A percentile compares a stretch with the other conserved stretches of the same genome.
These are phyloP conservation scores for Mucor mucedo DNA, from an alignment of 371 early-diverging fungal species.

Conservation along the genomic window DNA sequence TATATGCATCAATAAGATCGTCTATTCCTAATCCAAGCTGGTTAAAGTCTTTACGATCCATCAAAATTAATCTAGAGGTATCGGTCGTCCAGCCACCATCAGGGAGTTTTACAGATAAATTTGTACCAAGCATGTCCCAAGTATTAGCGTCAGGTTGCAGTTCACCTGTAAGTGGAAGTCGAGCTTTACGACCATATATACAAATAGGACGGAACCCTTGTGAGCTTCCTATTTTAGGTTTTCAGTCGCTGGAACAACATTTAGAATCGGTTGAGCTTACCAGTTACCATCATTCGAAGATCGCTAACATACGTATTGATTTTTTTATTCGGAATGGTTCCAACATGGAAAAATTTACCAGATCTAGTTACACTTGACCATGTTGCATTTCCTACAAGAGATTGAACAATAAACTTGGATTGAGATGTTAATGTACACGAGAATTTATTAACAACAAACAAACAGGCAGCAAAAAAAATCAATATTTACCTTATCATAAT, in stretches of 20 bases:
- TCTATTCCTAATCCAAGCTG: slow-evolving; percentile 89
- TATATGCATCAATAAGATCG: slow-evolving; percentile 92
- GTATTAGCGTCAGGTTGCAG: slow-evolving; percentile 62
- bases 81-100: slow-evolving; percentile 89
- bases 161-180: slow-evolving; percentile 74
- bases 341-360: slow-evolving; percentile 90
- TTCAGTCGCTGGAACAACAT: not conserved
- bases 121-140: slow-evolving; percentile 96
- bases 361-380: slow-evolving; percentile 85
- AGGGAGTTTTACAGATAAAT: slow-evolving; percentile 79
- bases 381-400: slow-evolving; percentile 90
- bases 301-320: slow-evolving; percentile 88
- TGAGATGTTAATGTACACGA: not conserved
- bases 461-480: no score
- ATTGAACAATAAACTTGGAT: slow-evolving; percentile 85
- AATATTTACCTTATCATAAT: slow-evolving; percentile 78
- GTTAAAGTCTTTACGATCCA: slow-evolving; percentile 96
- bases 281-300: slow-evolving; percentile 91
- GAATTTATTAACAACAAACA: not conserved
- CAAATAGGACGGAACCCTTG: slow-evolving; percentile 88
- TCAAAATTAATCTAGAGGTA: slow-evolving; percentile 80
- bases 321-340: slow-evolving; percentile 91
- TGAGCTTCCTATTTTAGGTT: slow-evolving; percentile 36
- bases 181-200: slow-evolving; percentile 86
- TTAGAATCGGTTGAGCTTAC: slow-evolving; percentile 38